Evolutionary conservation across 257 asterid genomes (phyloP), one percentile per base, ranked within the genome.

Genomic region (Verbena officinalis): DNA sequence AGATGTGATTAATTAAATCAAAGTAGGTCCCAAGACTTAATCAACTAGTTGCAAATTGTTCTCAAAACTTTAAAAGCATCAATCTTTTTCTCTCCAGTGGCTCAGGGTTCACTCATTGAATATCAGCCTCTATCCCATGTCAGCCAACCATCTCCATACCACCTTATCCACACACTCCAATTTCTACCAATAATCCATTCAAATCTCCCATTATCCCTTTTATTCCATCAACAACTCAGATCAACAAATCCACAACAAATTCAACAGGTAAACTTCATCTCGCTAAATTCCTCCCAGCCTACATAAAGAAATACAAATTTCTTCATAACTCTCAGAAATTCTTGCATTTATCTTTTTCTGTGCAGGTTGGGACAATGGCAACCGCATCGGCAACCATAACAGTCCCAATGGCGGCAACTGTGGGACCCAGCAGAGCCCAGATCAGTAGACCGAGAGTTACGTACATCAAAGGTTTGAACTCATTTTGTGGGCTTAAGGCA

Each of bases 401-500:
- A n/a, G 60, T 79, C 48, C 68, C 64, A 61, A 69, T 65, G 51
- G 77, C 82, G 4, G 82, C 87, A 59, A 70, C 60, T 44, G 75
- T 67, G 52, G 80, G 86, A 46, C 65, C 78, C 27, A 56, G 75
- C 44, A 75, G 71, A 63, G 17, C 82, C 55, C 51, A 79, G 57
- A 61, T 43, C 84, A 70, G 73, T 51, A 75, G 73, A 51, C 34
- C 84, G 27, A 73, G 76, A 55, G 88, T 85, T 36, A 79, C 63
- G 51, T 85, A 62, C 83, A 73, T 89, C 68, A 78, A 14, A 30
- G 98, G 98, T 17, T 61, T 89, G 81, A 92, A 76, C 67, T 69
- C 95, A 52, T 92, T 87, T 65, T 81, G 85, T 16, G 98, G 98
- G 39, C 95, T 92, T 40, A 92, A 87, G 77, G 98, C 98, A 12